Evolutionary conservation across 768 basidiomycete genomes (phyloP).

Genomic region (Daedaleopsis sinensis): DNA sequence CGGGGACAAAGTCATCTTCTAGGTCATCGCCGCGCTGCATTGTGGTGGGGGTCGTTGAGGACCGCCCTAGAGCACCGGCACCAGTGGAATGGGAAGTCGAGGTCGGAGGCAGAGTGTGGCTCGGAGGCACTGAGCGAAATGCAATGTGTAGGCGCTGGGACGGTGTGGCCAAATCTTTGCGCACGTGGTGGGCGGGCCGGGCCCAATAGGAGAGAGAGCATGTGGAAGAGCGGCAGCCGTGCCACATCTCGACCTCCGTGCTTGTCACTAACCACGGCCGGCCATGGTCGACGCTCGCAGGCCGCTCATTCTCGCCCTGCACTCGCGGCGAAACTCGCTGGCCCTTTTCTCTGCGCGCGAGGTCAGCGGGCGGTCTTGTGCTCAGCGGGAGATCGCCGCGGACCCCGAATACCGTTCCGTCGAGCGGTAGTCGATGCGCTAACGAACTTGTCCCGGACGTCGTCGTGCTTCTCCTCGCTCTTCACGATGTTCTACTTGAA

Average conservation of each 20-base stretch:
- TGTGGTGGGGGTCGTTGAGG: constrained; percentile 12
- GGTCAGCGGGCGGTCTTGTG: not conserved
- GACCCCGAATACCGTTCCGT: constrained; percentile 10
- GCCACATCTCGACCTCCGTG: not conserved
- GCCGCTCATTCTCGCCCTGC: not conserved
- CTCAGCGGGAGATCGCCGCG: constrained; percentile 1
- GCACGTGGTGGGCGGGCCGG: not conserved
- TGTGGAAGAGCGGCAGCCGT: not conserved
- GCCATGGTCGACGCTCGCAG: not conserved
- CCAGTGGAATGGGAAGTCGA: constrained; percentile 6
- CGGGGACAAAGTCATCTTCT: constrained; percentile 78
- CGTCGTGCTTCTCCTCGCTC: not conserved
- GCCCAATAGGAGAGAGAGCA: not conserved
- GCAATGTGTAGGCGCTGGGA: not conserved
- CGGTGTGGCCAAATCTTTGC: not conserved
- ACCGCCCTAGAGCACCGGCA: constrained; percentile 5
- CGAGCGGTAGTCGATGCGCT: not conserved
- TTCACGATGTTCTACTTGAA: constrained; percentile 17
- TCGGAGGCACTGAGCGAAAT: not conserved
- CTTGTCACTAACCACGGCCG: not conserved
- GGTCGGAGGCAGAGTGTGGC: not conserved
- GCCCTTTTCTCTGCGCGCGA: not conserved
- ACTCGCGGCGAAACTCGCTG: not conserved
- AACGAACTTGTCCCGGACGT: not conserved
- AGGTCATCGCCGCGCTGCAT: constrained; percentile 72